Evolutionary conservation across 108 stramenopile genomes (phyloP), one percentile per base, ranked within the genome.

Genomic region (Cyclotella kingstonii): DNA sequence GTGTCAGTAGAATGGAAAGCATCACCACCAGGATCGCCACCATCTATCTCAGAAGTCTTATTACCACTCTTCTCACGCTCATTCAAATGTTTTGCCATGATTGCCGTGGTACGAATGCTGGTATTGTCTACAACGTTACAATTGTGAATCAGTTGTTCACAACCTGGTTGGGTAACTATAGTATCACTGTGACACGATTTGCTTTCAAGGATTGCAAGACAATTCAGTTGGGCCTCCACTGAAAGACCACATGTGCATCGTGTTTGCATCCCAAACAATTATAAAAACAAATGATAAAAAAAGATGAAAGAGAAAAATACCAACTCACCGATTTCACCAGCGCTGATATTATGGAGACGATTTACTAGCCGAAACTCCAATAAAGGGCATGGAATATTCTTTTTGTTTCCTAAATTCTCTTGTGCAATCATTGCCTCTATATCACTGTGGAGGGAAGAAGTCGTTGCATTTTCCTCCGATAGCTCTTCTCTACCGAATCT

Each of bases 301-400:
- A 2, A 9, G 21, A 50, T 4, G 3, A 27, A 5, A 28, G 36
- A 14, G 35, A 62, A 25, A 39, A 7, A 51, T 28, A 25, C 8
- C 27, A 33, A 29, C 66, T 68, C 54, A 68, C 55, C 66, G 29
- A 90, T 90, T 58, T 86, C 89, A 7, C 88, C 85, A 5, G 80
- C 79, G 4, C 46, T 54, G 14, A 79, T 69, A 44, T 60, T 71
- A 63, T 78, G 85, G n/a, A 90, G 78, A 39, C 73, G 75, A 64
- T 91, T 91, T 34, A 85, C 70, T 19, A 91, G 69, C 4, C 89
- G 77, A 59, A 91, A 91, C 52, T 85, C 84, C 55, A 91, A 50
- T 2, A 79, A 81, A 0, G 89, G 89, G 66, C 89, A 91, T 0
- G 82, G 84, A 48, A 80, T 81, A 19, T 77, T 73, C 21, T 54